Evolutionary conservation across 208 protist species (phyloP), one percentile per base, ranked within the genome.

Genomic region (Zelonia costaricensis): DNA sequence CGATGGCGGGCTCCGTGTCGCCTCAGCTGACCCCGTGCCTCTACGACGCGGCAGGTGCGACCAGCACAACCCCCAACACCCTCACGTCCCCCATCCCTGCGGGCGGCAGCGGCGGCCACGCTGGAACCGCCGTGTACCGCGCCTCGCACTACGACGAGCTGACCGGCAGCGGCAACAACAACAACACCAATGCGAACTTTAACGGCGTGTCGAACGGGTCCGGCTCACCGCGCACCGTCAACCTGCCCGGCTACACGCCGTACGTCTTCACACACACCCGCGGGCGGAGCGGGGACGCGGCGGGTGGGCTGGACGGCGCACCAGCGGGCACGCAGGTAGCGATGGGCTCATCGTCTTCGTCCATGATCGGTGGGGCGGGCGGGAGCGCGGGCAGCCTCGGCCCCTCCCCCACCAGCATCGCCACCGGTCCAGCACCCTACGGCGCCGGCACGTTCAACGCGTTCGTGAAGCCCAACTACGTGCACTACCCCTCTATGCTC

Each of bases 291-390:
- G 36, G 33, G 4, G 52, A 44, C 52, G 23, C 18, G 33, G 40
- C 33, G n/a, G 23, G 22, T 9, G 12, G 33, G 46, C 25, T 35
- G 10, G 28, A 27, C 35, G 16, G 33, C 6, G 15, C 45, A 30
- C 33, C 57, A 4, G 39, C 42, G 18, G 27, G 40, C 13, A 35
- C 15, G 8, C 25, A 1, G 16, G 36, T 6, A 25, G 18, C 23
- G 20, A 31, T 31, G 23, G 35, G 33, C 33, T 61, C 63, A 2
- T 56, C 46, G 9, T 62, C 63, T 18, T 69, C 63, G 0, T 69
- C 63, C 3, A 28, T 55, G 31, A 36, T 46, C 22, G 44, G 43
- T 18, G 60, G 60, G 12, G 40, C 36, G 4, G 46, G 48, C 4
- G 59, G 47, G 7, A 45, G 51, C 51, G 59, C 30, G 42, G 12